Conservation (phyloP, 202 grass and related monocot species). For the Saccharum hybrid region DNA sequence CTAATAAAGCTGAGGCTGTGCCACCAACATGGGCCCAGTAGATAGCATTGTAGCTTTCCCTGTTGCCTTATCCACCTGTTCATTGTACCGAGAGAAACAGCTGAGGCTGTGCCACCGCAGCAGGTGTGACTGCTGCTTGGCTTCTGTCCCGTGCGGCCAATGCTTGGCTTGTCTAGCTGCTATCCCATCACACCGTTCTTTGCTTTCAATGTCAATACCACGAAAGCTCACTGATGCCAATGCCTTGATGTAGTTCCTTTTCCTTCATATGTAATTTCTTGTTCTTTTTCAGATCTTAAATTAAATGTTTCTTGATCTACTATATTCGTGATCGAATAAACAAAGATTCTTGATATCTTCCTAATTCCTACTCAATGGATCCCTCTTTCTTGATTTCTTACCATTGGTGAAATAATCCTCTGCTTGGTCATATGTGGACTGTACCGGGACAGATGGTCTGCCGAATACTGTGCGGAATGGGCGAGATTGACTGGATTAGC, state of each 20-base stretch:
- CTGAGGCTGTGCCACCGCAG: not conserved
- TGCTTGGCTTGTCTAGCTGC: not conserved
- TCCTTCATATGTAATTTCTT: not conserved
- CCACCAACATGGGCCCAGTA: no score
- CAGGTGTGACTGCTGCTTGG: not conserved
- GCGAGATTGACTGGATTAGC: not conserved
- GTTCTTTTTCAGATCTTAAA: not conserved
- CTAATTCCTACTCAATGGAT: not conserved
- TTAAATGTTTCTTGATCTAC: not conserved
- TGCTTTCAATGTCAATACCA: not conserved
- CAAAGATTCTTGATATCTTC: not conserved
- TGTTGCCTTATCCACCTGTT: not conserved
- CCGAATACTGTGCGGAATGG: not conserved
- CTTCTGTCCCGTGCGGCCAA: not conserved
- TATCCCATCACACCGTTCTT: not conserved
- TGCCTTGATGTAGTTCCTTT: not conserved
- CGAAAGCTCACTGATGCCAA: not conserved
- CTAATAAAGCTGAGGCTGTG: no score
- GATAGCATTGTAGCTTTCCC: not conserved
- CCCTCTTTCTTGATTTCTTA: not conserved
- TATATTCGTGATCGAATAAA: not conserved
- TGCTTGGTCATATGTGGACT: not conserved
- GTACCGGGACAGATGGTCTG: not conserved
- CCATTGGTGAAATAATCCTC: not conserved
- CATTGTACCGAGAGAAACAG: not conserved